These are phyloP conservation scores for Pichia inconspicua DNA, from an alignment of 1,139 yeast genomes.

Conservation along the genomic window DNA sequence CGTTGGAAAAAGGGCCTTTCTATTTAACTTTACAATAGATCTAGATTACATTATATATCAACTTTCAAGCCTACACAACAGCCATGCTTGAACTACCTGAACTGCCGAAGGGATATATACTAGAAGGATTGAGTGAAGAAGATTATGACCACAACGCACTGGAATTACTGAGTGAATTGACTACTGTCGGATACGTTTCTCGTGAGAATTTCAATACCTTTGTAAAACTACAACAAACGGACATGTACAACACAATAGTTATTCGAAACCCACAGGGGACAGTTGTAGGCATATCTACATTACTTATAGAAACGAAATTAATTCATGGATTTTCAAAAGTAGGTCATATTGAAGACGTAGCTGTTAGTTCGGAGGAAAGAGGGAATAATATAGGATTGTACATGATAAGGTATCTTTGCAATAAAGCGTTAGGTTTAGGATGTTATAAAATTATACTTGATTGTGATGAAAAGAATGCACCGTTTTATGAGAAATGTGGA, in stretches of 20 bases:
- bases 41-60: too few relatives aligned
- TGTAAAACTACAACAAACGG: conserved; percentile 24
- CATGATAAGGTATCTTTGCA: conserved; percentile 55
- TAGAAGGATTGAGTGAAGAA: neutral
- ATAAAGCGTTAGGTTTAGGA: conserved; percentile 50
- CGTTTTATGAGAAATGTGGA: conserved; percentile 86
- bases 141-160: conserved; percentile 37
- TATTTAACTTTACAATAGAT: too few relatives aligned
- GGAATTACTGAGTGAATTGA: conserved; percentile 45
- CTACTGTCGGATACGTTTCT: conserved; percentile 52
- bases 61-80: neutral
- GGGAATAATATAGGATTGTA: conserved; percentile 74
- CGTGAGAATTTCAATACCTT: conserved; percentile 32
- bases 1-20: neutral
- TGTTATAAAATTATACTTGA: conserved; percentile 89
- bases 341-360: conserved; percentile 94
- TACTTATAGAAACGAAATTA: conserved; percentile 52
- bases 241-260: conserved; percentile 50
- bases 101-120: conserved; percentile 44
- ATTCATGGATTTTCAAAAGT: conserved; percentile 77
- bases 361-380: conserved; percentile 68
- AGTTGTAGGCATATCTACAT: conserved; percentile 42
- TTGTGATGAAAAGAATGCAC: conserved; percentile 73
- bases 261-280: conserved; percentile 27
- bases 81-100: conserved; percentile 18